phyloP scores from a whole-genome alignment of 108 stramenopile genomes.

The Poteriospumella lacustris region DNA sequence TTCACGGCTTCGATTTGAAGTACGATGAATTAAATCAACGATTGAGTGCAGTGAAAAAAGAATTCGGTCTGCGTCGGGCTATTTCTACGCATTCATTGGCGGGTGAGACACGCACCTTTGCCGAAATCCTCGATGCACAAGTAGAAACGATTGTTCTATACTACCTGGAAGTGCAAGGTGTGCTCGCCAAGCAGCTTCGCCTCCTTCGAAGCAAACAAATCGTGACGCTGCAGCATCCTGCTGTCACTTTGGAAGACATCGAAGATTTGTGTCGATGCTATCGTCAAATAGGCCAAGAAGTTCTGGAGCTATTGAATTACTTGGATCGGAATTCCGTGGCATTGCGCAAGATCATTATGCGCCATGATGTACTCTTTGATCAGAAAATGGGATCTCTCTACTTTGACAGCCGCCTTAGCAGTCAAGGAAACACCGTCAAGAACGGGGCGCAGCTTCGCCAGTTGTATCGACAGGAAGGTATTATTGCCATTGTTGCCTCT shows the following conservation, averaged over 20 bases:
- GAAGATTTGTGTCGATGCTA: background rate
- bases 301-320: background rate
- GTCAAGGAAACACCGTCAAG: background rate
- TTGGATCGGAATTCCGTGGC: background rate
- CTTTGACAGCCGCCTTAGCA: slow-evolving; percentile 2
- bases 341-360: background rate
- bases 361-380: slow-evolving; percentile 10
- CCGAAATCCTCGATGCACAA: background rate
- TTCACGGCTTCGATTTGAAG: too few species aligned
- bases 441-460: background rate
- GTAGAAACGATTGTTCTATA: slow-evolving; percentile 11
- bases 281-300: background rate
- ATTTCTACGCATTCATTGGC: background rate
- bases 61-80: background rate
- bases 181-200: background rate
- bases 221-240: background rate
- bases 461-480: slow-evolving; percentile 4
- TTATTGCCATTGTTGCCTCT: background rate
- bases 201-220: background rate
- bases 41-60: background rate
- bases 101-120: slow-evolving; percentile 11
- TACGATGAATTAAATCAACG: background rate
- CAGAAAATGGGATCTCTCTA: slow-evolving; percentile 4
- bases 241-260: background rate
- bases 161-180: background rate